phyloP scores from a whole-genome alignment of 2,329 filamentous ascomycete genomes.

The Cytospora schulzeri region DNA sequence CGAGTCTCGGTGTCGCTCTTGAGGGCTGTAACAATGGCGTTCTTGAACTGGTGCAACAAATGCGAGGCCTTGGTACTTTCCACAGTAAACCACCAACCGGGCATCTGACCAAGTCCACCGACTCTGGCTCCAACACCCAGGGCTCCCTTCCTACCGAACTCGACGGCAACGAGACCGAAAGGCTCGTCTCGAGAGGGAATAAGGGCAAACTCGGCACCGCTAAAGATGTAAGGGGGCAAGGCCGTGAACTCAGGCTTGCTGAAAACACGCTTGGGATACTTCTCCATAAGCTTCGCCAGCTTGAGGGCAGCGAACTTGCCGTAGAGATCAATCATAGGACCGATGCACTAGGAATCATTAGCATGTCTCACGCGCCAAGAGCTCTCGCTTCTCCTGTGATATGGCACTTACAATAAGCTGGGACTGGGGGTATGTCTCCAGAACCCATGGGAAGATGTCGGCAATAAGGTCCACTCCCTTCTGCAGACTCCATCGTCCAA shows the following conservation, averaged over 20 bases:
- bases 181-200: slow-evolving; percentile 73
- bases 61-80: slow-evolving; percentile 61
- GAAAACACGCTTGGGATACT: slow-evolving; percentile 66
- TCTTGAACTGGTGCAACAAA: slow-evolving; percentile 64
- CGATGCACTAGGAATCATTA: slow-evolving; percentile 46
- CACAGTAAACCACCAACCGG: slow-evolving; percentile 71
- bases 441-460: slow-evolving; percentile 63
- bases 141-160: slow-evolving; percentile 68
- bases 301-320: slow-evolving; percentile 68
- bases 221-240: slow-evolving; percentile 67
- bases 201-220: slow-evolving; percentile 67
- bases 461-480: slow-evolving; percentile 68
- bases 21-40: slow-evolving; percentile 61
- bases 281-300: slow-evolving; percentile 62
- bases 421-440: slow-evolving; percentile 59
- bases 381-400: not conserved
- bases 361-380: not conserved
- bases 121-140: slow-evolving; percentile 66
- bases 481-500: slow-evolving; percentile 70
- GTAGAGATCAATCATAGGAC: slow-evolving; percentile 67
- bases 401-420: slow-evolving; percentile 52
- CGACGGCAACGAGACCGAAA: slow-evolving; percentile 68
- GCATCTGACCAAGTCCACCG: slow-evolving; percentile 67
- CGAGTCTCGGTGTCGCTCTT: slow-evolving; percentile 56
- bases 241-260: slow-evolving; percentile 70